Evolutionary conservation across 2,329 filamentous ascomycete genomes (phyloP).

Genomic region (Pseudogymnoascus sp.): DNA sequence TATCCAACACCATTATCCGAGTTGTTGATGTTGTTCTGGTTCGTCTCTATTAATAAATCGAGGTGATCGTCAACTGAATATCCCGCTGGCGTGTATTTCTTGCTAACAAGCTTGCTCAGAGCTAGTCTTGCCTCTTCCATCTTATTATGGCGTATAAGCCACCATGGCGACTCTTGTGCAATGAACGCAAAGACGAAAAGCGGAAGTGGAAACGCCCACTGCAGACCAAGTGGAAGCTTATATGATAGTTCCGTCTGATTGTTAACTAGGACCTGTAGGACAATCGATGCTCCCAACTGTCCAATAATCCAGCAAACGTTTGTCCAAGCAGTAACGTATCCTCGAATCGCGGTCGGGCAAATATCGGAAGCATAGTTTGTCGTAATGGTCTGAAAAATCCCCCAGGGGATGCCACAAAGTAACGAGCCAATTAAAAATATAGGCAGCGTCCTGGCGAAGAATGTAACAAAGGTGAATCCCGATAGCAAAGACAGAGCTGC

Average conservation of each 20-base stretch:
- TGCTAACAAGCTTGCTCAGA: slow-evolving; percentile 31
- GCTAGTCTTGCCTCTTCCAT: slow-evolving; percentile 37
- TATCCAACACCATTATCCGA: slow-evolving; percentile 47
- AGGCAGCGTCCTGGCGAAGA: background rate
- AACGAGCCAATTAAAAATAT: background rate
- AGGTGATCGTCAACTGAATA: slow-evolving; percentile 26
- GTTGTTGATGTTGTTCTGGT: slow-evolving; percentile 44
- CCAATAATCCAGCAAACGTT: slow-evolving; percentile 13
- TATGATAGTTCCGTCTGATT: slow-evolving; percentile 38
- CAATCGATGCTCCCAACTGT: slow-evolving; percentile 36
- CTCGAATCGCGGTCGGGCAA: slow-evolving; percentile 2
- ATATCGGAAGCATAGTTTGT: slow-evolving; percentile 22
- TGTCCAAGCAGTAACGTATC: slow-evolving; percentile 8
- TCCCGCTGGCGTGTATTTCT: slow-evolving; percentile 22
- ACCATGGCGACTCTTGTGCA: slow-evolving; percentile 44
- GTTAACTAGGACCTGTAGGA: slow-evolving; percentile 35
- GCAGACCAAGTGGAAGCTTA: slow-evolving; percentile 38
- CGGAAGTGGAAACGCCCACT: slow-evolving; percentile 42
- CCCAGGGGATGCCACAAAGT: background rate
- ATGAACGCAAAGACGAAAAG: slow-evolving; percentile 37
- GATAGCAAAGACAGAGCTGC: background rate
- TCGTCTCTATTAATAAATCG: slow-evolving; percentile 47
- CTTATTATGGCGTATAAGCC: slow-evolving; percentile 38
- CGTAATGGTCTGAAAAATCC: slow-evolving; percentile 8
- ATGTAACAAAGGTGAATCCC: slow-evolving; percentile 4